phyloP scores from a whole-genome alignment of 139 green algal genomes.

The Tetratostichococcus sp. region DNA sequence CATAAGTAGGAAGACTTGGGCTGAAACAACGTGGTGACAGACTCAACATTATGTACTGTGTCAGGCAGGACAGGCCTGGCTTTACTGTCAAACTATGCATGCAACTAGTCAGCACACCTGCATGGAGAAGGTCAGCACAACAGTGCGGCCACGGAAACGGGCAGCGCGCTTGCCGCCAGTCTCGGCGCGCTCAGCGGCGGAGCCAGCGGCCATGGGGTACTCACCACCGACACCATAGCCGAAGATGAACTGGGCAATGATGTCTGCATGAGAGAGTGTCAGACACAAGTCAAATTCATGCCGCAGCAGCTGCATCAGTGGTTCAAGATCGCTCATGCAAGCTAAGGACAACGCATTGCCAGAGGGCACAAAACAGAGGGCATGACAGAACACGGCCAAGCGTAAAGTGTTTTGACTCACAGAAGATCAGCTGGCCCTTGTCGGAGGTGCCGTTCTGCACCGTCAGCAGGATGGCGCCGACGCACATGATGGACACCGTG shows the following conservation, averaged over 20 bases:
- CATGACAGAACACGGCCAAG: too few species aligned
- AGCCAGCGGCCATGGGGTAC: constrained; percentile 73
- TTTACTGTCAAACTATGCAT: too few species aligned
- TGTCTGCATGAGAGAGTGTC: constrained; percentile 36
- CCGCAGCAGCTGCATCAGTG: too few species aligned
- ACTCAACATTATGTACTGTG: too few species aligned
- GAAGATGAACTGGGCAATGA: constrained; percentile 36
- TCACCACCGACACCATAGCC: constrained; percentile 56
- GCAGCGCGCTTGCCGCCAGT: constrained; percentile 20
- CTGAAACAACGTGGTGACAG: too few species aligned
- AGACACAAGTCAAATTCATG: too few species aligned
- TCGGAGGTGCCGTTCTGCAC: constrained; percentile 8
- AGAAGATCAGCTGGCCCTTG: neutral
- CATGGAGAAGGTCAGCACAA: constrained; percentile 59
- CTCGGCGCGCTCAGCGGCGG: constrained; percentile 70
- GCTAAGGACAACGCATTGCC: too few species aligned
- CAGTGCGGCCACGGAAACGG: constrained; percentile 20
- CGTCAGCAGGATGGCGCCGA: constrained; percentile 54
- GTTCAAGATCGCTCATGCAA: too few species aligned
- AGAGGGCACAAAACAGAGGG: too few species aligned
- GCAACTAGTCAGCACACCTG: too few species aligned
- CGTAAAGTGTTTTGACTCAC: constrained; percentile 12
- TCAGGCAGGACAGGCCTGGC: too few species aligned
- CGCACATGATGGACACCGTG: constrained; percentile 58
- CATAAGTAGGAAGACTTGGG: too few species aligned